Conservation (phyloP, 257 asterid species). For the Przewalskia tangutica region DNA sequence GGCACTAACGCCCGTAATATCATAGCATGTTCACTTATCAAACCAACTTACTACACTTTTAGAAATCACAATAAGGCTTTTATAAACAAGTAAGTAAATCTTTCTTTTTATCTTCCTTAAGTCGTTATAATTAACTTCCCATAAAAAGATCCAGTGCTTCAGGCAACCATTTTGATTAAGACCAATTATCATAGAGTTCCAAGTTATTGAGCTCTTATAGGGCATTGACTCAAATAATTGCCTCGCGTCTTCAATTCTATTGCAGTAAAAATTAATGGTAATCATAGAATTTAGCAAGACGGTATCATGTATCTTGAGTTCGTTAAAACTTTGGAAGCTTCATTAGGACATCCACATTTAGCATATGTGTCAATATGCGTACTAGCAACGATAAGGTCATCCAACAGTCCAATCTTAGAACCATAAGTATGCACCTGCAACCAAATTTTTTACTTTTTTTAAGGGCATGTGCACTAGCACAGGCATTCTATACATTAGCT, state of each 20-base stretch:
- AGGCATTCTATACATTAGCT: slow-evolving; percentile 55
- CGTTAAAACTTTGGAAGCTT: slow-evolving; percentile 52
- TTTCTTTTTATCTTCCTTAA: too few relatives aligned
- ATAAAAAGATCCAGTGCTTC: slow-evolving; percentile 71
- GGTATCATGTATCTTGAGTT: slow-evolving; percentile 51
- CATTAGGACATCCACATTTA: slow-evolving; percentile 44
- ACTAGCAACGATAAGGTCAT: too few relatives aligned
- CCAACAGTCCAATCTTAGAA: too few relatives aligned
- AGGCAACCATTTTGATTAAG: slow-evolving; percentile 61
- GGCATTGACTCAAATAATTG: slow-evolving; percentile 40
- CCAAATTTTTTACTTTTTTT: too few relatives aligned
- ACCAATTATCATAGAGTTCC: slow-evolving; percentile 87
- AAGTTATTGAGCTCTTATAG: slow-evolving; percentile 62
- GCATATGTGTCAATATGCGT: too few relatives aligned
- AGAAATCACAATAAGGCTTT: too few relatives aligned
- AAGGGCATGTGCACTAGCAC: slow-evolving; percentile 33
- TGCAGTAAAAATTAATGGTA: slow-evolving; percentile 45
- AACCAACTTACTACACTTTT: too few relatives aligned
- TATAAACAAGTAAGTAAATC: too few relatives aligned
- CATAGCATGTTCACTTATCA: too few relatives aligned
- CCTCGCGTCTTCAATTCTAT: slow-evolving; percentile 65
- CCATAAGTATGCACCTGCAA: slow-evolving; percentile 42
- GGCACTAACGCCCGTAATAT: too few relatives aligned
- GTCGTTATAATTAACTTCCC: too few relatives aligned
- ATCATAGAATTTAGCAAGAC: slow-evolving; percentile 74